A percentile compares a stretch with the other conserved stretches of the same genome.
phyloP scores from a whole-genome alignment of 1,139 yeast genomes.

The Geotrichum histeridarum region DNA sequence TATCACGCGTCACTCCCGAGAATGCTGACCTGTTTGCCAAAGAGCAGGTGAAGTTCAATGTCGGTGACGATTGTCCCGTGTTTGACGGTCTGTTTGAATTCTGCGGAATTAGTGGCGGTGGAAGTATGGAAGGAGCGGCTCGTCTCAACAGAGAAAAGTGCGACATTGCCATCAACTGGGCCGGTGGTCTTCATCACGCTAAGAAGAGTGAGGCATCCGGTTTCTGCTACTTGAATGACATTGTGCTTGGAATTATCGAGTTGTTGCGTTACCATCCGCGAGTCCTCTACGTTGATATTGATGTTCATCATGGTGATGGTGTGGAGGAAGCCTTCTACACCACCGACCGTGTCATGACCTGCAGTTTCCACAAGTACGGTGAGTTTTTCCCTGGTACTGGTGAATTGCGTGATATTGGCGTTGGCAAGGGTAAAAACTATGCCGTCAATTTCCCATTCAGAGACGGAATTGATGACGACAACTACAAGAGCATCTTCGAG shows the following conservation, averaged over 20 bases:
- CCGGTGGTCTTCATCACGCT: constrained; percentile 97
- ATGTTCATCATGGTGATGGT: constrained; percentile 97
- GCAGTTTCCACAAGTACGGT: constrained; percentile 94
- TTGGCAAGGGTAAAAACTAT: constrained; percentile 82
- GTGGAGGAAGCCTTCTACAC: constrained; percentile 97
- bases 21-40: constrained; percentile 85
- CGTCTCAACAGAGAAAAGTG: constrained; percentile 87
- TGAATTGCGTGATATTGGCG: constrained; percentile 80
- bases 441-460: constrained; percentile 84
- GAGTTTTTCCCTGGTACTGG: constrained; percentile 97
- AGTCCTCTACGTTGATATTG: constrained; percentile 92
- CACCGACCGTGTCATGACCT: constrained; percentile 95
- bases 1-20: constrained; percentile 91
- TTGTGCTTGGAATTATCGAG: constrained; percentile 86
- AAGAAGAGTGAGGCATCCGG: constrained; percentile 95
- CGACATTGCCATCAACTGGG: constrained; percentile 93
- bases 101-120: constrained; percentile 93
- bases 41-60: constrained; percentile 91
- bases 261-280: constrained; percentile 86
- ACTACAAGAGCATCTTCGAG: constrained; percentile 81
- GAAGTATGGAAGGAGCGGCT: constrained; percentile 96
- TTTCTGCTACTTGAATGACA: constrained; percentile 87
- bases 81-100: constrained; percentile 95
- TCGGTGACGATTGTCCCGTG: constrained; percentile 96
- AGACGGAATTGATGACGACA: constrained; percentile 88